phyloP scores from a whole-genome alignment of 2,329 filamentous ascomycete species.

The Tolypocladium nubicola region DNA sequence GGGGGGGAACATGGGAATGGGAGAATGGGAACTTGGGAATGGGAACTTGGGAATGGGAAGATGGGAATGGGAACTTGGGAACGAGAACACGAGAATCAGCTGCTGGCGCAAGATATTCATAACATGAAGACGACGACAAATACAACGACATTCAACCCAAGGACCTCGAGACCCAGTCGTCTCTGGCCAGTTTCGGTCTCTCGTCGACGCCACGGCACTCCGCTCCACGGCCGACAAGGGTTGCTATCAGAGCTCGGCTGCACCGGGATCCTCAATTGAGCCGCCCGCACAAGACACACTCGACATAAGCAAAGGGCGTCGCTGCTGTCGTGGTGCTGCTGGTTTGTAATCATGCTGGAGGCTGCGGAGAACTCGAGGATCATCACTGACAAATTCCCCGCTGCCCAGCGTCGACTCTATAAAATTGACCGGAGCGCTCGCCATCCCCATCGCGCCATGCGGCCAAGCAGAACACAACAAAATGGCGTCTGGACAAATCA shows the following conservation, averaged over 20 bases:
- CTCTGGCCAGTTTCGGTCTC: too few relatives aligned
- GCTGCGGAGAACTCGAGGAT: neutral
- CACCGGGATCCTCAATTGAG: neutral
- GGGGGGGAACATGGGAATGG: neutral
- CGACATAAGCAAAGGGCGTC: neutral
- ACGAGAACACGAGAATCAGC: neutral
- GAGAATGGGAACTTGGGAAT: neutral
- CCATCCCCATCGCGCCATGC: neutral
- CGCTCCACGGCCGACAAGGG: too few relatives aligned
- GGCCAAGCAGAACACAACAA: too few relatives aligned
- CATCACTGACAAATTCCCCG: neutral
- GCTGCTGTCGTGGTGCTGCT: neutral
- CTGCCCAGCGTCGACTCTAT: neutral
- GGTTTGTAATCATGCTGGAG: neutral
- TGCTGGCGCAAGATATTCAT: too few relatives aligned
- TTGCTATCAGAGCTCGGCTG: neutral
- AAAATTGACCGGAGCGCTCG: neutral
- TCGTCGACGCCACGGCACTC: too few relatives aligned
- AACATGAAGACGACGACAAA: neutral
- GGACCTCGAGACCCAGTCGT: neutral
- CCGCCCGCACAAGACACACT: neutral
- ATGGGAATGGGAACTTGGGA: neutral
- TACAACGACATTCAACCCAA: neutral
- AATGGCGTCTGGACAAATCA: conserved; percentile 26
- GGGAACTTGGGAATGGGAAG: neutral